phyloP scores from a whole-genome alignment of 1,284 basidiomycete genomes.

The Cryptococcus floricola region DNA sequence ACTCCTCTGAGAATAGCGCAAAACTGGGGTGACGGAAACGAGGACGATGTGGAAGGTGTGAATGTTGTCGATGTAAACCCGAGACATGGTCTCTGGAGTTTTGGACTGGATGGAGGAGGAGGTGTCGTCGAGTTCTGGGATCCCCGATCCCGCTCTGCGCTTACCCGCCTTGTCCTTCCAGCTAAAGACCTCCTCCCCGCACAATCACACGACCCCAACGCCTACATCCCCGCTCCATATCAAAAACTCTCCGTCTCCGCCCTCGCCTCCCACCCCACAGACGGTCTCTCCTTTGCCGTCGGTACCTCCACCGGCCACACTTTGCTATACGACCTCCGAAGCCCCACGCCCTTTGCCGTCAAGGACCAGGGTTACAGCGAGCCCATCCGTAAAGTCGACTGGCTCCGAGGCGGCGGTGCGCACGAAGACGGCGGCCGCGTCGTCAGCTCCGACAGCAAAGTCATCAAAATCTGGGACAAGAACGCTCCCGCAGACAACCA shows the following conservation, averaged over 20 bases:
- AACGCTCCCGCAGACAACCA: conserved; percentile 80
- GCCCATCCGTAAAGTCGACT: conserved; percentile 77
- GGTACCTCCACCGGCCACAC: conserved; percentile 95
- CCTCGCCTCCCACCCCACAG: conserved; percentile 68
- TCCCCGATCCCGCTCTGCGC: conserved; percentile 67
- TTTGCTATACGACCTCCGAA: conserved; percentile 88
- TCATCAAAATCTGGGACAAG: conserved; percentile 92
- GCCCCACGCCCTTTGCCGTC: conserved; percentile 71
- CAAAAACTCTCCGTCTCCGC: conserved; percentile 69
- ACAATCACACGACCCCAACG: conserved; percentile 31
- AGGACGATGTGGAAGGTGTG: conserved; percentile 65
- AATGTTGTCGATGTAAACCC: conserved; percentile 92
- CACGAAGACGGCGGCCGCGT: conserved; percentile 72
- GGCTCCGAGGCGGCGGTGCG: conserved; percentile 87
- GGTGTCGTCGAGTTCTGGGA: conserved; percentile 96
- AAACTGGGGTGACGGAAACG: conserved; percentile 54
- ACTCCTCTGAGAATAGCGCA: conserved; percentile 62
- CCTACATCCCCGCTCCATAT: conserved; percentile 29
- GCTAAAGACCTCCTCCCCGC: conserved; percentile 57
- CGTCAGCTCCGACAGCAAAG: conserved; percentile 85
- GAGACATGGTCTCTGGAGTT: conserved; percentile 83
- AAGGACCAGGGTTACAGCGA: conserved; percentile 98
- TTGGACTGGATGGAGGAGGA: conserved; percentile 62
- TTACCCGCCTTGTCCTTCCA: conserved; percentile 66
- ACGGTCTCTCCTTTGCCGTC: conserved; percentile 88